Conservation (phyloP, 352 stramenopile species). For the Peronospora destructor region DNA sequence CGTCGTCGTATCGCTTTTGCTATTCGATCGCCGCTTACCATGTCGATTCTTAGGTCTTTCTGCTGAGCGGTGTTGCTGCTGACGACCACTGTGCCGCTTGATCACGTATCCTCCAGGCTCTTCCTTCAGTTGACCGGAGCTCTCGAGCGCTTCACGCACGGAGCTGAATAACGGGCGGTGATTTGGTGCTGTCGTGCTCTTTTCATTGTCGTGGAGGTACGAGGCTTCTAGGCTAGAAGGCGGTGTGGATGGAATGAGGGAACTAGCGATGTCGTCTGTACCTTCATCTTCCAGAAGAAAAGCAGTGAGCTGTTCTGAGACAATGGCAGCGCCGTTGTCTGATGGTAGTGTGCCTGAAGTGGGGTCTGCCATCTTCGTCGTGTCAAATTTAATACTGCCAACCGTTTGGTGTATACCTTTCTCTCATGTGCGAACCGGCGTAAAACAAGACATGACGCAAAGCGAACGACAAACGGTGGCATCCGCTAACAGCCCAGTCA, state of each 20-base stretch:
- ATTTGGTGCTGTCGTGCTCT: constrained; percentile 6
- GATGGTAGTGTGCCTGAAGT: constrained; percentile 10
- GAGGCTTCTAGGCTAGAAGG: constrained; percentile 1
- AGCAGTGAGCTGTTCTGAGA: constrained; percentile 16
- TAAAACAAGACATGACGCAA: constrained; percentile 20
- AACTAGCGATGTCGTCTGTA: background rate
- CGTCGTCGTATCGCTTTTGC: constrained; percentile 8
- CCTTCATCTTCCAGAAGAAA: constrained; percentile 22
- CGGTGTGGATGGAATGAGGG: constrained; percentile 3
- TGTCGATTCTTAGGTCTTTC: constrained; percentile 16
- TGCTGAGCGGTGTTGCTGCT: constrained; percentile 8
- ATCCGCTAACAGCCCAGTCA: no score
- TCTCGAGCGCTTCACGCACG: constrained; percentile 39
- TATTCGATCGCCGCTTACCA: constrained; percentile 8
- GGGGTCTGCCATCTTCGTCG: constrained; percentile 18
- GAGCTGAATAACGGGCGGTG: constrained; percentile 35
- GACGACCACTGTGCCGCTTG: constrained; percentile 20
- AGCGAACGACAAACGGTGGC: constrained; percentile 21
- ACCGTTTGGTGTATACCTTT: constrained; percentile 15
- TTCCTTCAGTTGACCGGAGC: constrained; percentile 29
- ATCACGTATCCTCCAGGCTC: constrained; percentile 34
- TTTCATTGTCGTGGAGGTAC: background rate
- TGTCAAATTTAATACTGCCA: constrained; percentile 21
- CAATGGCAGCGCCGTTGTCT: constrained; percentile 10
- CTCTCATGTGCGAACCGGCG: constrained; percentile 23